A percentile compares a stretch with the other conserved stretches of the same genome.
Conservation (phyloP, 2,329 filamentous ascomycete species). For the Clonostachys rosea region DNA sequence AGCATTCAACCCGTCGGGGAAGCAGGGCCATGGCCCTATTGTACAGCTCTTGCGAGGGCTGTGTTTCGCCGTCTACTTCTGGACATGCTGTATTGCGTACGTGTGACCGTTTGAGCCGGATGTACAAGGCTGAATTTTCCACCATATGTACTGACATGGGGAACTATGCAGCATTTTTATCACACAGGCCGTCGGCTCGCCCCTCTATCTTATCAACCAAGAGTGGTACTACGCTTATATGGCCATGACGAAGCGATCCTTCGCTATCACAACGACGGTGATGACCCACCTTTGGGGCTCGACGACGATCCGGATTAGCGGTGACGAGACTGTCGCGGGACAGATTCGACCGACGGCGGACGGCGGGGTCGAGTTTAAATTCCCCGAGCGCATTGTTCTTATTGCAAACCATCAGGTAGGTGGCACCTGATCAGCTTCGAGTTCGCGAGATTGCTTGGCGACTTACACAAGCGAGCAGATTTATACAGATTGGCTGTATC, state of each 20-base stretch:
- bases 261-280: constrained; percentile 72
- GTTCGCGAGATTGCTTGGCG: constrained; percentile 4
- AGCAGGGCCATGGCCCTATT: constrained; percentile 42
- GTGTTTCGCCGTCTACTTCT: constrained; percentile 49
- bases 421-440: not conserved
- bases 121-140: not conserved
- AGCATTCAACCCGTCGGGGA: constrained; percentile 47
- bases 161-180: constrained; percentile 47
- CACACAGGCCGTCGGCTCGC: constrained; percentile 72
- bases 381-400: constrained; percentile 76
- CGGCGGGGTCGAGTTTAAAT: constrained; percentile 71
- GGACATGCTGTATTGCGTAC: constrained; percentile 42
- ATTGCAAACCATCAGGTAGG: constrained; percentile 80
- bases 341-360: constrained; percentile 68
- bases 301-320: constrained; percentile 76
- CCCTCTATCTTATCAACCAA: constrained; percentile 70
- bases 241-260: constrained; percentile 79
- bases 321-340: constrained; percentile 72
- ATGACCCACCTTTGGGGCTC: constrained; percentile 88
- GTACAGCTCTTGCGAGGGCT: constrained; percentile 47
- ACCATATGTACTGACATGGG: not conserved
- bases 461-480: constrained; percentile 38
- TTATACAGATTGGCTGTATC: constrained; percentile 88
- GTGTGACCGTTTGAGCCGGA: constrained; percentile 9
- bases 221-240: constrained; percentile 84